Conservation (phyloP, 2,329 filamentous ascomycete species). For the Microdochium trichocladiopsis region DNA sequence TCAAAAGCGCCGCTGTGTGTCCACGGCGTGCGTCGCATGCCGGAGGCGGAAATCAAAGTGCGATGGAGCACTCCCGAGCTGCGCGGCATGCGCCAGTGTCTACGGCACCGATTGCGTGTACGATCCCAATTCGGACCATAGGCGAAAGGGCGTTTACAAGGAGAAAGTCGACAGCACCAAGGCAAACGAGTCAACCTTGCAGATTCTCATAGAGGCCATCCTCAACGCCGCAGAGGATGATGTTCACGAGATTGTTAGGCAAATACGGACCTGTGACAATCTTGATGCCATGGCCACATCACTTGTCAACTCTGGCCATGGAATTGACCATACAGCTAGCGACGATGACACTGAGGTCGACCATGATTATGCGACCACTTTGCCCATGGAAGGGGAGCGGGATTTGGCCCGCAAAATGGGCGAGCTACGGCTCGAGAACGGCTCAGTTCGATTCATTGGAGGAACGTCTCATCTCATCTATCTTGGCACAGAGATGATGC, state of each 20-base stretch:
- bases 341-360: slow-evolving; percentile 34
- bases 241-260: slow-evolving; percentile 70
- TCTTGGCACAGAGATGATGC: slow-evolving; percentile 44
- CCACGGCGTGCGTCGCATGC: slow-evolving; percentile 3
- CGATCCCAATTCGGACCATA: slow-evolving; percentile 92
- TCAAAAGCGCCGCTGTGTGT: neutral
- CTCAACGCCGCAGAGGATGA: slow-evolving; percentile 87
- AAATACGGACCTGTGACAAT: slow-evolving; percentile 80
- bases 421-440: slow-evolving; percentile 79
- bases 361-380: slow-evolving; percentile 30
- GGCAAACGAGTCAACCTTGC: slow-evolving; percentile 77
- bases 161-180: slow-evolving; percentile 87
- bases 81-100: slow-evolving; percentile 91
- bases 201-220: slow-evolving; percentile 89
- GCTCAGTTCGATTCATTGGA: slow-evolving; percentile 83
- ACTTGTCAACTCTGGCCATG: slow-evolving; percentile 36
- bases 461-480: slow-evolving; percentile 93
- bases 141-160: slow-evolving; percentile 93
- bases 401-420: slow-evolving; percentile 92
- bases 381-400: slow-evolving; percentile 54
- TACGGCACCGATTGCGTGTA: slow-evolving; percentile 89
- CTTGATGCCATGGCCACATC: slow-evolving; percentile 49
- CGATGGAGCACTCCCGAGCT: slow-evolving; percentile 84
- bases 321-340: slow-evolving; percentile 13
- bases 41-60: slow-evolving; percentile 79